Conservation (phyloP, 352 stramenopile species). For the Phytophthora lateralis region DNA sequence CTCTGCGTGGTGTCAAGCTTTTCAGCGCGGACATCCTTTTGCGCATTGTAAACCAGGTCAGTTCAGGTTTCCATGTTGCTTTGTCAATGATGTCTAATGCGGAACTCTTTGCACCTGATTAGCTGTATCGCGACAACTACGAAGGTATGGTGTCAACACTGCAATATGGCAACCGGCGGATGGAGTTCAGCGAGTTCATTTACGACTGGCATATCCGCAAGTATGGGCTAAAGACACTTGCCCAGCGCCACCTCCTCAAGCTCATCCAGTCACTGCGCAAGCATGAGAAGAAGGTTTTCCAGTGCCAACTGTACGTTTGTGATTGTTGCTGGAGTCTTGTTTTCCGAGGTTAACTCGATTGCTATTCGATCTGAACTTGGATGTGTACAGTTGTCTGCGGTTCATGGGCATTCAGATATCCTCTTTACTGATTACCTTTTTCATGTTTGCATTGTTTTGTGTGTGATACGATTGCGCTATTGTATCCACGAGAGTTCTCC, state of each 20-base stretch:
- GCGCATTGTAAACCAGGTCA: slow-evolving; percentile 61
- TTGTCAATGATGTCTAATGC: slow-evolving; percentile 1
- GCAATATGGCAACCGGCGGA: slow-evolving; percentile 76
- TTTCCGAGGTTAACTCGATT: slow-evolving; percentile 1
- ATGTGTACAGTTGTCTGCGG: slow-evolving; percentile 44
- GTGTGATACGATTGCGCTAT: not conserved
- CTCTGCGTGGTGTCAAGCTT: slow-evolving; percentile 54
- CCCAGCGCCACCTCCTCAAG: slow-evolving; percentile 77
- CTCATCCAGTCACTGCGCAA: slow-evolving; percentile 82
- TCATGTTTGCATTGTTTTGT: slow-evolving; percentile 14
- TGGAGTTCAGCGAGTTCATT: slow-evolving; percentile 85
- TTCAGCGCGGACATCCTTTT: slow-evolving; percentile 67
- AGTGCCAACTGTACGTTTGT: slow-evolving; percentile 63
- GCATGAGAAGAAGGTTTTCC: slow-evolving; percentile 66
- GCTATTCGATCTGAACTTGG: no score
- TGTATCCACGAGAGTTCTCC: slow-evolving; percentile 12
- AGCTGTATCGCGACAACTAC: slow-evolving; percentile 81
- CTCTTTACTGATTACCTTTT: slow-evolving; percentile 14
- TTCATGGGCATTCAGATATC: slow-evolving; percentile 77
- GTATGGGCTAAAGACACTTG: slow-evolving; percentile 73
- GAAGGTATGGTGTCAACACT: slow-evolving; percentile 62
- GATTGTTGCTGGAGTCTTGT: slow-evolving; percentile 2
- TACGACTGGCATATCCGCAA: slow-evolving; percentile 88
- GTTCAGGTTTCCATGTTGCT: not conserved
- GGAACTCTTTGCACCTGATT: not conserved